Evolutionary conservation across 768 basidiomycete species (phyloP), one percentile per base, ranked within the genome.

Genomic region (Suillus subalutaceus): DNA sequence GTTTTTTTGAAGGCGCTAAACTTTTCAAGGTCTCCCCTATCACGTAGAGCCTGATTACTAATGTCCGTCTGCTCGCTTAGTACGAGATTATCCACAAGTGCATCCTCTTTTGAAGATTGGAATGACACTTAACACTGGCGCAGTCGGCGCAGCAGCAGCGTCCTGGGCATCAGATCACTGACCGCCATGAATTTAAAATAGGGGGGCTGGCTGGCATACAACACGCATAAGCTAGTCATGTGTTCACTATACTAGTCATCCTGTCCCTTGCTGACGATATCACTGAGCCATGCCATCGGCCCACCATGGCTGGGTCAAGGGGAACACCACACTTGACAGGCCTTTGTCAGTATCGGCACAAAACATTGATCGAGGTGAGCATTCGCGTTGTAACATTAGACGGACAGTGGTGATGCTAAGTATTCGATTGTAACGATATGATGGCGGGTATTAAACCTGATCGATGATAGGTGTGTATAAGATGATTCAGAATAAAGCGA

Each of bases 391-490:
- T 40, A 62, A 41, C 63, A 64, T 57, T 60, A 60, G 41, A 18
- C 57, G 59, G 7, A 32, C 23, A 40, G 20, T 37, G 52, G 52
- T 43, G 62, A 50, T 41, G 58, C 63, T 68, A 72, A 68, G 68
- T 77, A 75, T 56, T 64, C 63, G 69, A 60, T 66, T 59, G 70
- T 63, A 67, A 60, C 65, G 75, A 57, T 70, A 76, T 74, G 70
- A 65, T 77, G 68, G 68, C 38, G 66, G 63, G 63, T 71, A 77
- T 77, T 77, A 78, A 77, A 77, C 59, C 56, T 60, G 70, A 66
- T 65, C 62, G 70, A 63, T 68, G 73, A 72, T 65, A 61, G 60
- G 67, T 75, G 71, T 64, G 67, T 77, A 75, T 64, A 70, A 67
- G 69, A 68, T 69, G 75, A 52, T 52, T 52, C 52, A 52, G 52